Base-by-base conservation (phyloP, 306 rosid genomes). In the Rubus parviflorus region DNA sequence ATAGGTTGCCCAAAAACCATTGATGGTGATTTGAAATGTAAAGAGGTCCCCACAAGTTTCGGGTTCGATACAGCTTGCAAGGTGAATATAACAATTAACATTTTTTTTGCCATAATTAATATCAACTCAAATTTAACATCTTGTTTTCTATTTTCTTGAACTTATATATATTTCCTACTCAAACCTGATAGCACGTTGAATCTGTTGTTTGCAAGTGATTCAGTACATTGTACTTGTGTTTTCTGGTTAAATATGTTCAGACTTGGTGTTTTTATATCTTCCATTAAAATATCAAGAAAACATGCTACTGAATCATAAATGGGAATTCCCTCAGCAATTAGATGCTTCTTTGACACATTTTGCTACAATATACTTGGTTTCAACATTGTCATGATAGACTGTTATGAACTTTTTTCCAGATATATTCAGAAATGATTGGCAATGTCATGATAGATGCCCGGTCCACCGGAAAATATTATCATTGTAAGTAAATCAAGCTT, bases 31-130 rank as follows among this genome's bases (percentile, higher is more conserved):
- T 80, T 96, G 83, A 96, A 96, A 86, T 80, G 93, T 89, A 96
- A 92, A 85, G 99, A 96, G 86, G 99, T 96, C 77, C 99, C 99
- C 51, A 81, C 90, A 49, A 96, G 99, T 88, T 96, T 92, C 30
- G 99, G 99, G 53, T 96, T 96, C 70, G 99, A 96, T 85, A 92
- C 99, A 48, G 99, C 99, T 77, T 96, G 96, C 98, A 92, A 85
- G 99, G 99, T 96, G 77, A 88, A 22, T 79, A 53, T 70, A 74
- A 63, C 56, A 83, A 35, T 68, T 22, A 8, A 8, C 35, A 57
- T 16, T 15, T 9, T 73, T 15, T 5, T 25, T 25, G 8, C 53
- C 42, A 8, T 16, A n/a, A 23, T 20, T 25, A 60, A 6, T 40
- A 40, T 22, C 37, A 75, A 40, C 7, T 47, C 23, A 54, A 46